Conservation (phyloP, 371 early-diverging fungal genomes). For the Phascolomyces articulosus region DNA sequence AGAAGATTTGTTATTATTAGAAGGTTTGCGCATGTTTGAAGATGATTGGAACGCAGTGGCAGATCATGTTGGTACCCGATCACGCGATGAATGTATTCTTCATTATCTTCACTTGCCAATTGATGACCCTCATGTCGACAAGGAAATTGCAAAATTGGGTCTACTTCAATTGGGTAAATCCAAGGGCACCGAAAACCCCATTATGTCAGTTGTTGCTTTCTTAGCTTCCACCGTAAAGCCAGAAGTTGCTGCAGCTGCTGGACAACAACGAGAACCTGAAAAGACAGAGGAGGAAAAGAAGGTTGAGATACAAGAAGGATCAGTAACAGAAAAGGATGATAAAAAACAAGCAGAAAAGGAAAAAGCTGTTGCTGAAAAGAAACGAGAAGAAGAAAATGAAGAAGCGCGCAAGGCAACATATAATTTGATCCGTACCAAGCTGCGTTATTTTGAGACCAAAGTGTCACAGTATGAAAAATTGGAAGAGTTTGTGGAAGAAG, state of each 20-base stretch:
- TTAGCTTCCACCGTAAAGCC: slow-evolving; percentile 94
- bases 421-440: slow-evolving; percentile 74
- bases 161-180: slow-evolving; percentile 51
- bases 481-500: slow-evolving; percentile 68
- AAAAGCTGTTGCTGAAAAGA: slow-evolving; percentile 5
- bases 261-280: slow-evolving; percentile 5
- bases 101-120: slow-evolving; percentile 41
- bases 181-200: slow-evolving; percentile 88
- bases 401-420: slow-evolving; percentile 40
- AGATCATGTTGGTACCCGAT: slow-evolving; percentile 42
- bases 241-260: slow-evolving; percentile 89
- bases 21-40: slow-evolving; percentile 33
- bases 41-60: slow-evolving; percentile 48
- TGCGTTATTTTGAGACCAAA: slow-evolving; percentile 78
- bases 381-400: slow-evolving; percentile 15
- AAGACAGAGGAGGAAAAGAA: not conserved
- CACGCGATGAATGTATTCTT: slow-evolving; percentile 49
- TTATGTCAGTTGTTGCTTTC: slow-evolving; percentile 94
- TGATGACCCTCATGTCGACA: slow-evolving; percentile 73
- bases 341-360: not conserved
- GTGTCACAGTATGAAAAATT: slow-evolving; percentile 84
- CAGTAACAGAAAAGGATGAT: too few species aligned
- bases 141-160: slow-evolving; percentile 42
- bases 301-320: not conserved
- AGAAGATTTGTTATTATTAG: slow-evolving; percentile 31